Percentiles rank a stretch among this genome's conserved stretches.
Conservation (phyloP, 352 stramenopile species). For the Globisporangium sylvaticum region DNA sequence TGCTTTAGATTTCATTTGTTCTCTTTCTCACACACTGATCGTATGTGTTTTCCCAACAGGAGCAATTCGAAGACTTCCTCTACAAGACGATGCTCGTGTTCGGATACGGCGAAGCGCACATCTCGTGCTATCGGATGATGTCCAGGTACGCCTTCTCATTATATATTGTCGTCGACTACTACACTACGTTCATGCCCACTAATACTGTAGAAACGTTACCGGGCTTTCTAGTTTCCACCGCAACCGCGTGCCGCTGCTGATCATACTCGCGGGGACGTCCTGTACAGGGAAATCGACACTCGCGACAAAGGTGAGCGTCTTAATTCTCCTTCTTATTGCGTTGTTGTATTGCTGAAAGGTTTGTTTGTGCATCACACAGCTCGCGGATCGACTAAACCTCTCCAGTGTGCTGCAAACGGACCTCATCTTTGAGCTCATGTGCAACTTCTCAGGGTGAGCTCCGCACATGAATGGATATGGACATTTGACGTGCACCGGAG, state of each 20-base stretch:
- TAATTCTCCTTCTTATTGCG: not conserved
- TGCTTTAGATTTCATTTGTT: not conserved
- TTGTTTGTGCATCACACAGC: slow-evolving; percentile 23
- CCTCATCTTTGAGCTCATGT: slow-evolving; percentile 89
- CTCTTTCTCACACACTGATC: not conserved
- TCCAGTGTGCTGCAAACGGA: slow-evolving; percentile 86
- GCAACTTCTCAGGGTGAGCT: slow-evolving; percentile 82
- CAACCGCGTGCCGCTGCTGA: slow-evolving; percentile 78
- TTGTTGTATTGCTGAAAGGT: not conserved
- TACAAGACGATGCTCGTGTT: slow-evolving; percentile 90
- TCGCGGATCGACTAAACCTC: slow-evolving; percentile 82
- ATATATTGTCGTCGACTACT: not conserved
- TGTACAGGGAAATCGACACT: slow-evolving; percentile 86
- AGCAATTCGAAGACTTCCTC: slow-evolving; percentile 89
- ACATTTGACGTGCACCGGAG: not conserved
- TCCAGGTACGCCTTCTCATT: slow-evolving; percentile 42
- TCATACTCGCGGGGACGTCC: slow-evolving; percentile 77
- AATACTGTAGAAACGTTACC: no score
- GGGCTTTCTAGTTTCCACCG: slow-evolving; percentile 59
- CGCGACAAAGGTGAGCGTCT: slow-evolving; percentile 64
- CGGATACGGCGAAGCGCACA: slow-evolving; percentile 81
- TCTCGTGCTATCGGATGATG: slow-evolving; percentile 87
- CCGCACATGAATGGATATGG: not conserved
- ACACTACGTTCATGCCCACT: not conserved
- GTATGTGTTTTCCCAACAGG: slow-evolving; percentile 21